Conservation (phyloP, 2,329 filamentous ascomycete species). For the Pyricularia pennisetigena region DNA sequence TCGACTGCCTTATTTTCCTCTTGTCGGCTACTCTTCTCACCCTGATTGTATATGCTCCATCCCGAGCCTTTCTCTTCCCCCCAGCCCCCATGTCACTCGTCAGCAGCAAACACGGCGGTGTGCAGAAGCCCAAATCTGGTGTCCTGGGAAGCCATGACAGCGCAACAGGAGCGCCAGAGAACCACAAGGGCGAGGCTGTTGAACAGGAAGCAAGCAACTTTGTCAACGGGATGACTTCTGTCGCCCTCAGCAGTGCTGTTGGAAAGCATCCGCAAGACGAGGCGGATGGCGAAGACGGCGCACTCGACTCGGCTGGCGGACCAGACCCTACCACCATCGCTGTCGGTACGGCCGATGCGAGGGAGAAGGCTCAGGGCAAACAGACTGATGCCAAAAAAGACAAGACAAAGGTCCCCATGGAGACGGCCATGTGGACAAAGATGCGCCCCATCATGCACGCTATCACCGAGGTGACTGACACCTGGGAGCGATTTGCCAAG, state of each 20-base stretch:
- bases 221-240: constrained; percentile 60
- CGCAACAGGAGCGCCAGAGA: constrained; percentile 72
- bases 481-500: constrained; percentile 41
- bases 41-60: constrained; percentile 55
- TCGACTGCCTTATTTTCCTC: constrained; percentile 60
- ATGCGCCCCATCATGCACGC: constrained; percentile 62
- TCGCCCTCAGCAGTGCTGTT: constrained; percentile 64
- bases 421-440: constrained; percentile 66
- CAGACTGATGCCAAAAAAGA: constrained; percentile 45
- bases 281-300: constrained; percentile 11
- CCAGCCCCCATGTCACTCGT: constrained; percentile 69
- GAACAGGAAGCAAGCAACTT: constrained; percentile 78
- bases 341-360: constrained; percentile 27
- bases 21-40: constrained; percentile 49
- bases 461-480: constrained; percentile 36
- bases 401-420: constrained; percentile 71
- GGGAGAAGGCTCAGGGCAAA: constrained; percentile 31
- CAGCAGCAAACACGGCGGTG: constrained; percentile 56
- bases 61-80: constrained; percentile 59
- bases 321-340: constrained; percentile 28
- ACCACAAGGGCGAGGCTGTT: constrained; percentile 73
- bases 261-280: constrained; percentile 61
- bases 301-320: constrained; percentile 23
- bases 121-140: constrained; percentile 69
- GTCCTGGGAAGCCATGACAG: constrained; percentile 68